Percentiles rank a stretch among this genome's conserved stretches.
Conservation (phyloP, 306 rosid genomes). For the Amphicarpaea edgeworthii region DNA sequence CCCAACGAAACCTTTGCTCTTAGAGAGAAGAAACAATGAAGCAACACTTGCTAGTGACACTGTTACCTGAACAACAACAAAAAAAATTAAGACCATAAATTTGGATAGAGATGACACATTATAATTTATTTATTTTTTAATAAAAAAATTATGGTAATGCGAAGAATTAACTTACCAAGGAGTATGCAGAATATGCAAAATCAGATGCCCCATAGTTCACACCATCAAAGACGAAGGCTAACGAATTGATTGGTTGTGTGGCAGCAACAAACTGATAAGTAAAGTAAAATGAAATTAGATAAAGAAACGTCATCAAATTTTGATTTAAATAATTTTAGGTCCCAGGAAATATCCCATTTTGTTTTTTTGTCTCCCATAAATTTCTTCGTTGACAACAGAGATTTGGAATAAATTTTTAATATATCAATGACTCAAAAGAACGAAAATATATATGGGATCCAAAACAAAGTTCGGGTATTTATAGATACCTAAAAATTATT, state of each 20-base stretch:
- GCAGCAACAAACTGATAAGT: conserved; percentile 88
- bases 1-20: conserved; percentile 77
- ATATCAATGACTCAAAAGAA: too few species aligned
- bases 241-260: conserved; percentile 89
- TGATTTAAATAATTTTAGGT: too few species aligned
- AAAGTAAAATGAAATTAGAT: conserved; percentile 8
- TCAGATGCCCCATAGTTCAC: conserved; percentile 97
- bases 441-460: too few species aligned
- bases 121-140: too few species aligned
- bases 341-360: too few species aligned
- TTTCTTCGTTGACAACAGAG: too few species aligned
- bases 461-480: too few species aligned
- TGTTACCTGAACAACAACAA: conserved; percentile 67
- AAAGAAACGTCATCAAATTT: too few species aligned
- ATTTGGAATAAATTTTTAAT: too few species aligned
- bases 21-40: conserved; percentile 68
- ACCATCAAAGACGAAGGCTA: conserved; percentile 94
- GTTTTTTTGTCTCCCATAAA: too few species aligned
- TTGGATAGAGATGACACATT: background rate
- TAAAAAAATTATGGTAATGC: too few species aligned
- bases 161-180: conserved; percentile 78
- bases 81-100: background rate
- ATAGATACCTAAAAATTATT: too few species aligned
- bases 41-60: conserved; percentile 77
- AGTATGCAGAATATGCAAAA: conserved; percentile 88